Evolutionary conservation across 306 rosid species (phyloP).

Genomic region (Dalbergia cultrata): DNA sequence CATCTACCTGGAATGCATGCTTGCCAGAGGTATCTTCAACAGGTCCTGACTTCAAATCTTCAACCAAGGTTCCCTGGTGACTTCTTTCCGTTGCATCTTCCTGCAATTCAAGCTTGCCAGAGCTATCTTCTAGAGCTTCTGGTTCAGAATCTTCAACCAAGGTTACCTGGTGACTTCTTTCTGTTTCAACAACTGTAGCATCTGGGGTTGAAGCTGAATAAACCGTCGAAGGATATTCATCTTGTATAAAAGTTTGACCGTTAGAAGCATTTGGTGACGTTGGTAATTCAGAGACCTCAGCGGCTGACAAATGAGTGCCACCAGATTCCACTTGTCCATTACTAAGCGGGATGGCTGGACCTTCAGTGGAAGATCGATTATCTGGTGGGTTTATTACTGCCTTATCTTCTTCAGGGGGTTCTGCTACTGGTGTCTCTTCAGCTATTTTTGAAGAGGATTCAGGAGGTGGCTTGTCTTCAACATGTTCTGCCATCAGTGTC

Average conservation of each 20-base stretch:
- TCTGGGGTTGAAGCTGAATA: conserved; percentile 51
- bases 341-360: conserved; percentile 42
- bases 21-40: conserved; percentile 38
- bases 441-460: conserved; percentile 45
- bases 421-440: conserved; percentile 28
- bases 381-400: conserved; percentile 38
- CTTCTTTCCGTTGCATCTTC: conserved; percentile 46
- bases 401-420: conserved; percentile 38
- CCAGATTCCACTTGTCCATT: conserved; percentile 59
- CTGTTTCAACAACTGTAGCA: conserved; percentile 42
- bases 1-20: conserved; percentile 43
- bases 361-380: conserved; percentile 47
- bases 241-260: conserved; percentile 51
- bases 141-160: conserved; percentile 47
- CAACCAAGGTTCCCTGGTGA: conserved; percentile 37
- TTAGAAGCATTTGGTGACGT: conserved; percentile 48
- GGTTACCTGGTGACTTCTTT: conserved; percentile 37
- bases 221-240: conserved; percentile 46
- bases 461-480: conserved; percentile 50
- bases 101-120: conserved; percentile 42
- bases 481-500: conserved; percentile 40
- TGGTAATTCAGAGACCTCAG: conserved; percentile 40
- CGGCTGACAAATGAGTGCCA: conserved; percentile 38
- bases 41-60: conserved; percentile 45
- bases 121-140: conserved; percentile 36